Evolutionary conservation across 2,329 filamentous ascomycete genomes (phyloP).

Genomic region (Fusarium pininemorale): DNA sequence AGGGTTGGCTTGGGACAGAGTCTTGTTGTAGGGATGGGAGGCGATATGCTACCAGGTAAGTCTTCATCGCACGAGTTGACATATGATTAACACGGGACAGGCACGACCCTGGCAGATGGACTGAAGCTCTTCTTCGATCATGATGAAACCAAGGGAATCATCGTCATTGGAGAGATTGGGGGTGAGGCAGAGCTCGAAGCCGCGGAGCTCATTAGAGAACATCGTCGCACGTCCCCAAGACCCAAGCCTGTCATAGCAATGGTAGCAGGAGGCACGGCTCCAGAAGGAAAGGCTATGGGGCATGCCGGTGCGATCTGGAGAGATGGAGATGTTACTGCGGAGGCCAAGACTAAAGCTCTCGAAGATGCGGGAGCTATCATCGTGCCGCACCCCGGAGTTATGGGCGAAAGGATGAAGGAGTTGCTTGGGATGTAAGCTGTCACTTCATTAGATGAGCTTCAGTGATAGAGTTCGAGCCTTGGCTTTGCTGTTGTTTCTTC

Average conservation of each 20-base stretch:
- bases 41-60: constrained; percentile 74
- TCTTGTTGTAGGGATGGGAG: constrained; percentile 80
- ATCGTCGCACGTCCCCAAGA: constrained; percentile 60
- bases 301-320: constrained; percentile 72
- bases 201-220: constrained; percentile 75
- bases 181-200: constrained; percentile 75
- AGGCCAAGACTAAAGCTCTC: constrained; percentile 47
- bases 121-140: constrained; percentile 74
- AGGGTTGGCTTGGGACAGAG: constrained; percentile 80
- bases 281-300: constrained; percentile 72
- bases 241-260: constrained; percentile 73
- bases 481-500: background rate
- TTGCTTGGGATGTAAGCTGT: constrained; percentile 34
- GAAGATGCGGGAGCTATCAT: constrained; percentile 49
- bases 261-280: constrained; percentile 71
- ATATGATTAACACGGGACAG: background rate
- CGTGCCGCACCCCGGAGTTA: constrained; percentile 51
- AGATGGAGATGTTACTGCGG: constrained; percentile 45
- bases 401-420: constrained; percentile 49
- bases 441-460: background rate
- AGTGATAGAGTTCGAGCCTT: background rate
- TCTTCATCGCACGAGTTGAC: accelerated
- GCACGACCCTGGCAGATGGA: constrained; percentile 77
- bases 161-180: constrained; percentile 77
- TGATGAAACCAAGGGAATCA: constrained; percentile 74